phyloP scores from a whole-genome alignment of 805 yeast genomes.

The Candida sanyiensis region DNA sequence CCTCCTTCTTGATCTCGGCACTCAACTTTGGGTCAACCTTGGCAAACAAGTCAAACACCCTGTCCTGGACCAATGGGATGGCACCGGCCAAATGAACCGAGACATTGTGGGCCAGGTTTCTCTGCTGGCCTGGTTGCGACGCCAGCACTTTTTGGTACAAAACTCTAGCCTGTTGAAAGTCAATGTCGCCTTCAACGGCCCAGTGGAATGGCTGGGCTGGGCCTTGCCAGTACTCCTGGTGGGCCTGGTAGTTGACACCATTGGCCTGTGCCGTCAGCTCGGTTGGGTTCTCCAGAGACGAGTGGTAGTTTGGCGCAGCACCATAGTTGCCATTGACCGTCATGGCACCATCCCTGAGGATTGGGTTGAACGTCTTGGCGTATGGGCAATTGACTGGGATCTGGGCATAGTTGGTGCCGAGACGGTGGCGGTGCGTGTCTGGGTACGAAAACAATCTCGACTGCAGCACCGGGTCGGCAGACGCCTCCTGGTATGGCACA shows the following conservation, averaged over 20 bases:
- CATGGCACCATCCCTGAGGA: constrained; percentile 81
- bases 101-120: constrained; percentile 75
- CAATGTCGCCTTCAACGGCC: constrained; percentile 62
- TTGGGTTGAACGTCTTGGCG: constrained; percentile 56
- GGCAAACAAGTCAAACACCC: constrained; percentile 69
- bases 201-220: constrained; percentile 85
- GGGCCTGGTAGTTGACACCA: constrained; percentile 39
- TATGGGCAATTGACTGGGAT: constrained; percentile 88
- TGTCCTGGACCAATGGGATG: constrained; percentile 67
- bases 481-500: constrained; percentile 78
- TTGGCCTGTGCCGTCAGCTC: constrained; percentile 24
- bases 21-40: constrained; percentile 71
- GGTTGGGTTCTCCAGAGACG: constrained; percentile 37
- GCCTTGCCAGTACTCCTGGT: constrained; percentile 78
- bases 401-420: constrained; percentile 69
- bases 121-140: constrained; percentile 76
- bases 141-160: constrained; percentile 68
- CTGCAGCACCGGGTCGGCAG: constrained; percentile 81
- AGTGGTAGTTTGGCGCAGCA: constrained; percentile 66
- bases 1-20: constrained; percentile 58
- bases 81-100: constrained; percentile 71
- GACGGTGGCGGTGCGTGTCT: constrained; percentile 80
- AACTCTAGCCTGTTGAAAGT: constrained; percentile 70
- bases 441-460: constrained; percentile 78
- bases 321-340: constrained; percentile 67